phyloP scores from a whole-genome alignment of 306 rosid genomes.

The Gillenia trifoliata region DNA sequence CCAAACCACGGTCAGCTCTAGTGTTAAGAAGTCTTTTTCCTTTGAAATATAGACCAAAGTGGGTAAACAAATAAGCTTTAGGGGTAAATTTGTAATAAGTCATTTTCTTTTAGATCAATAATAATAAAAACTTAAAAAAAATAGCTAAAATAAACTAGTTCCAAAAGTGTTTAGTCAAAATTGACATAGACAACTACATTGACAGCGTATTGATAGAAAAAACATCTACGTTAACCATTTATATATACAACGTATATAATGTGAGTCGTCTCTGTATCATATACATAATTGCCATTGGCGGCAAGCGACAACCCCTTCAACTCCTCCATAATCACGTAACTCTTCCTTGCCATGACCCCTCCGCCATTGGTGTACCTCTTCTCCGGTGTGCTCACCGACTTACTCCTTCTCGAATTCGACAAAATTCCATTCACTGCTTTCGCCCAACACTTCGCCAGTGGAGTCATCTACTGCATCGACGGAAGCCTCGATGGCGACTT shows the following conservation, averaged over 20 bases:
- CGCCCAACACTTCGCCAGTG: slow-evolving; percentile 48
- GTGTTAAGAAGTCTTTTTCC: no score
- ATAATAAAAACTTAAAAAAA: neutral
- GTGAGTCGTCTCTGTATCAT: no score
- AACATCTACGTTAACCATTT: no score
- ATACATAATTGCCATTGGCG: no score
- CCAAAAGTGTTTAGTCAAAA: no score
- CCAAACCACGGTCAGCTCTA: no score
- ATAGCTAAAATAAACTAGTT: neutral
- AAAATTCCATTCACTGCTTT: slow-evolving; percentile 34
- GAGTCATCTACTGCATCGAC: slow-evolving; percentile 53
- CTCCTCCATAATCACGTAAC: slow-evolving; percentile 69
- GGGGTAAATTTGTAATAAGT: neutral
- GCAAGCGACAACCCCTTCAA: slow-evolving; percentile 53
- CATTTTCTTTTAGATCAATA: neutral
- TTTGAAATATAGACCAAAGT: neutral
- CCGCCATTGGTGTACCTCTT: slow-evolving; percentile 36
- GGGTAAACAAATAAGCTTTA: neutral
- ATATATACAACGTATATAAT: no score
- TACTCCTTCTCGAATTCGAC: slow-evolving; percentile 66
- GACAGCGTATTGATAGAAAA: no score
- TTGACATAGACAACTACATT: no score
- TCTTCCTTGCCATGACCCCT: slow-evolving; percentile 62
- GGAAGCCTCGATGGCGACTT: slow-evolving; percentile 40
- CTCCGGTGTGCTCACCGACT: slow-evolving; percentile 68